Percentiles rank a stretch among this genome's conserved stretches.
Evolutionary conservation across 306 rosid genomes (phyloP).

Genomic region (Albizia julibrissin): DNA sequence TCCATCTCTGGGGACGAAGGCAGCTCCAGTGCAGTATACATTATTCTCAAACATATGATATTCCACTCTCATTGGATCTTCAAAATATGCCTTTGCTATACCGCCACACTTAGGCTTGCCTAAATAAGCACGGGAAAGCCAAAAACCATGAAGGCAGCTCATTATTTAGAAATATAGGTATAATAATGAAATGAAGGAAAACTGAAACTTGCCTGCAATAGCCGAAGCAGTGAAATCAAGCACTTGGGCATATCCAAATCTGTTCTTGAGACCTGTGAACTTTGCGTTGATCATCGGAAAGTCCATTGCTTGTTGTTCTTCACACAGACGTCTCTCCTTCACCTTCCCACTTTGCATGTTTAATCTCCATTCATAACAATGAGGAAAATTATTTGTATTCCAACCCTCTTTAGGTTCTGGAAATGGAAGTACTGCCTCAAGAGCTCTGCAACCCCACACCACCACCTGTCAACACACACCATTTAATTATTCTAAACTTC

Average conservation of each 20-base stretch:
- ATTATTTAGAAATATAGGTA: not conserved
- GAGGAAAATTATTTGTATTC: not conserved
- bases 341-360: constrained; percentile 58
- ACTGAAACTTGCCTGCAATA: constrained; percentile 39
- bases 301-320: constrained; percentile 48
- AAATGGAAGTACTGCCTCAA: constrained; percentile 35
- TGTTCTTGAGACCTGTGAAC: constrained; percentile 51
- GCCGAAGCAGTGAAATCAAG: constrained; percentile 48
- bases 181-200: not conserved
- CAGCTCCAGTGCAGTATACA: constrained; percentile 61
- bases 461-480: constrained; percentile 52
- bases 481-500: too few species aligned
- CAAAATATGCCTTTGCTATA: constrained; percentile 60
- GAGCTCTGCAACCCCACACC: constrained; percentile 76
- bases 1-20: constrained; percentile 53
- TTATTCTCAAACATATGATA: constrained; percentile 62
- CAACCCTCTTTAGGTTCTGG: not conserved
- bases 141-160: not conserved
- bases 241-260: constrained; percentile 60
- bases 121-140: constrained; percentile 5
- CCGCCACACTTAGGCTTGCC: constrained; percentile 58
- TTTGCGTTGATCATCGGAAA: constrained; percentile 63
- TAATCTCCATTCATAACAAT: constrained; percentile 61
- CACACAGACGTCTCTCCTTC: constrained; percentile 50
- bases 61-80: constrained; percentile 46